phyloP scores from a whole-genome alignment of 805 yeast species.

The Metschnikowia bowlesiae region DNA sequence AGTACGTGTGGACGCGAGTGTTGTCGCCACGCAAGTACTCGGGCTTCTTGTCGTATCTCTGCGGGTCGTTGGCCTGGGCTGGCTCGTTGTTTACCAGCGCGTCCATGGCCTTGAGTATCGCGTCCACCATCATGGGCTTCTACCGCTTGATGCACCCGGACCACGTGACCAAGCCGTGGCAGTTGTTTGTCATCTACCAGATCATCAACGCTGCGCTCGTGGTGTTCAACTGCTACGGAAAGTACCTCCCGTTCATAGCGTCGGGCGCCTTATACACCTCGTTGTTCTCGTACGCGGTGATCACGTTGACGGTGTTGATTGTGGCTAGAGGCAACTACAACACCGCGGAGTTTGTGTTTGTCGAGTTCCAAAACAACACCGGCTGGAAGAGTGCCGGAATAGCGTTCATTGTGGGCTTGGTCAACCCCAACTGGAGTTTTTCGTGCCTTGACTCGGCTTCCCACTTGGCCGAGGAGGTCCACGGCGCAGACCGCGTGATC shows the following conservation, averaged over 20 bases:
- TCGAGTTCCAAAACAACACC: slow-evolving; percentile 22
- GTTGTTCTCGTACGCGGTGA: slow-evolving; percentile 30
- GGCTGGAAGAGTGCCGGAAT: slow-evolving; percentile 20
- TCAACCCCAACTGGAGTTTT: slow-evolving; percentile 26
- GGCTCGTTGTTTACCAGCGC: slow-evolving; percentile 40
- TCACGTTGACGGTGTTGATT: slow-evolving; percentile 36
- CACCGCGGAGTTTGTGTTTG: slow-evolving; percentile 27
- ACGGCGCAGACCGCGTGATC: slow-evolving; percentile 33
- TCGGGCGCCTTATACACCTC: slow-evolving; percentile 33
- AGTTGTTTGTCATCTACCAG: slow-evolving; percentile 35
- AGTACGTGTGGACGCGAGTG: slow-evolving; percentile 39
- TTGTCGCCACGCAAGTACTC: slow-evolving; percentile 37
- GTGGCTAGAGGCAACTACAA: slow-evolving; percentile 33
- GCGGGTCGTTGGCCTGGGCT: slow-evolving; percentile 41
- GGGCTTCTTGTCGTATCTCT: slow-evolving; percentile 34
- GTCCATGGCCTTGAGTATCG: slow-evolving; percentile 34
- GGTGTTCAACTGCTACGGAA: slow-evolving; percentile 35
- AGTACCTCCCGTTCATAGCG: slow-evolving; percentile 32
- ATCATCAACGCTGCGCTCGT: slow-evolving; percentile 29
- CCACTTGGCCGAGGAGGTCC: slow-evolving; percentile 40
- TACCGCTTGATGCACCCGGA: slow-evolving; percentile 34
- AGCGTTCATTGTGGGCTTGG: slow-evolving; percentile 20
- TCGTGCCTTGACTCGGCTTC: slow-evolving; percentile 40
- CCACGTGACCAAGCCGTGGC: slow-evolving; percentile 32
- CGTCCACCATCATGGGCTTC: slow-evolving; percentile 34